Evolutionary conservation across 2,329 filamentous ascomycete species (phyloP), one percentile per base, ranked within the genome.

Genomic region (Diaporthe ilicicola): DNA sequence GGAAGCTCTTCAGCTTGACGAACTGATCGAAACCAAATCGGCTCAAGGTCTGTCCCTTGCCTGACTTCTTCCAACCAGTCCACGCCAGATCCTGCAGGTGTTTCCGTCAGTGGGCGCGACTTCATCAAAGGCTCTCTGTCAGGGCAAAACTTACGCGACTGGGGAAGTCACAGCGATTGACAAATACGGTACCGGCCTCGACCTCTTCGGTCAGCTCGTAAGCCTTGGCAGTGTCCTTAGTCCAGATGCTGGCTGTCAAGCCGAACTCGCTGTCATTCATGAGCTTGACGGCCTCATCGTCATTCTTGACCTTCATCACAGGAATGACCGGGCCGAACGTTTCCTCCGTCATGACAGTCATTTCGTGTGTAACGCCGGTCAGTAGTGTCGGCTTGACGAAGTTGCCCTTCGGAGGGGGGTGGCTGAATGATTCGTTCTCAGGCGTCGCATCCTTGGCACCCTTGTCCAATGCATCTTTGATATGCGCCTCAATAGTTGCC

Each of bases 251-350:
- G n/a, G 95, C 95, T 4, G 95, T 98, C 73, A 98, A 86, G 6
- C 95, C 95, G 79, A 97, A 97, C 74, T 97, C 91, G 82, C 93
- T 96, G 80, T 97, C 94, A 77, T 98, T 98, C 94, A 98, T 98
- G 64, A 95, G 83, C 75, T 86, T 84, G 73, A 98, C 84, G 2
- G 95, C 95, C 81, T 98, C 94, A 22, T 88, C 88, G 77, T 98
- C 95, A 75, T 85, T 85, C 78, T 90, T 89, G 73, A 98, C 95
- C 81, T 93, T 93, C 91, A 95, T 94, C 22, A 98, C 90, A 1
- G 95, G 92, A 76, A 98, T 95, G 22, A 98, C 90, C 1, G 95
- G 95, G 0, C 95, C 95, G 79, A 98, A 98, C 0, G 95, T 98
- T 85, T 98, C 95, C 75, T 97, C 94, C 27, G 86, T 94, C 94